phyloP scores from a whole-genome alignment of 805 yeast species.

The Metschnikowia matae region DNA sequence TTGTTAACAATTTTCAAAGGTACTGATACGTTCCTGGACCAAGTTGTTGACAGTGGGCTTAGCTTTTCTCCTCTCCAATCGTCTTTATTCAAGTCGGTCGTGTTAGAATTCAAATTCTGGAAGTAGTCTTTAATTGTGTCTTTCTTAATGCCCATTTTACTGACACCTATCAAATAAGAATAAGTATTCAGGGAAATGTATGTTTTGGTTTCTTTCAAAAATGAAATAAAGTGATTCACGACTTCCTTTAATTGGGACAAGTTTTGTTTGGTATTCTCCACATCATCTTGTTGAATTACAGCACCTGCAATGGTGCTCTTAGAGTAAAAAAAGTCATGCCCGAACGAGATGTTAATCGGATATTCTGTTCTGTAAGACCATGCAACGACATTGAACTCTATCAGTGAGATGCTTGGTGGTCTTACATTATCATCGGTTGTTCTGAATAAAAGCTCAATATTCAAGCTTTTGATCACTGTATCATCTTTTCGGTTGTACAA shows the following conservation, averaged over 20 bases:
- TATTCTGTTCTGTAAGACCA: conserved; percentile 41
- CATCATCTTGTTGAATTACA: conserved; percentile 22
- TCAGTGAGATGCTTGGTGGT: conserved; percentile 33
- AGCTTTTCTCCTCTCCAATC: conserved; percentile 28
- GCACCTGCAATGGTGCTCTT: conserved; percentile 20
- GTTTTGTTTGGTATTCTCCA: conserved; percentile 31
- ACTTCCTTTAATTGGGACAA: conserved; percentile 35
- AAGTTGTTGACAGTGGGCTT: conserved; percentile 23
- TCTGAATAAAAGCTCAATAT: conserved; percentile 27
- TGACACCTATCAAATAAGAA: conserved; percentile 37
- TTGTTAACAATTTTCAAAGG: conserved; percentile 42
- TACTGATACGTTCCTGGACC: conserved; percentile 33
- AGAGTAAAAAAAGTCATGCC: conserved; percentile 40
- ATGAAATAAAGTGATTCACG: conserved; percentile 30
- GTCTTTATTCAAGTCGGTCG: conserved; percentile 15
- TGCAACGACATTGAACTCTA: conserved; percentile 35
- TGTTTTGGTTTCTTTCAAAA: conserved; percentile 32
- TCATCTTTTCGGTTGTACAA: conserved; percentile 28
- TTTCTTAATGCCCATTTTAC: conserved; percentile 35
- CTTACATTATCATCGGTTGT: conserved; percentile 18
- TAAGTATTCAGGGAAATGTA: conserved; percentile 30
- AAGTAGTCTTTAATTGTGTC: conserved; percentile 38
- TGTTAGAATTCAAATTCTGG: conserved; percentile 20
- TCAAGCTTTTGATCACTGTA: conserved; percentile 21
- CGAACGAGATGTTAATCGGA: conserved; percentile 37